Conservation (phyloP, 2,329 filamentous ascomycete species). For the Fusarium fracticaudum region DNA sequence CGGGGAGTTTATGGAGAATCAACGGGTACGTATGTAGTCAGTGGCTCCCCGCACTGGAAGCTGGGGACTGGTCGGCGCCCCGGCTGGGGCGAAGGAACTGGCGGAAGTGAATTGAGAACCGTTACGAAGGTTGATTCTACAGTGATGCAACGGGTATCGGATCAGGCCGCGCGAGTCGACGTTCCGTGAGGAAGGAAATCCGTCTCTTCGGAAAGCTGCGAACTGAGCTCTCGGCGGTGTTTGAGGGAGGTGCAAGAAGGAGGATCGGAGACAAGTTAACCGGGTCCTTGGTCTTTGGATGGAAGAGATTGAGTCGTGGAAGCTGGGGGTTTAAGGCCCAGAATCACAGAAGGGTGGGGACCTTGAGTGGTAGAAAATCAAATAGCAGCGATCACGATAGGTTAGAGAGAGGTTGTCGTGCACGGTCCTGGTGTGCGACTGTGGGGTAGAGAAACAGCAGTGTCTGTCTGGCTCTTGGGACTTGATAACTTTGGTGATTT, state of each 20-base stretch:
- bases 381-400: conserved; percentile 40
- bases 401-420: conserved; percentile 33
- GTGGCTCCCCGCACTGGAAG: conserved; percentile 43
- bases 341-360: conserved; percentile 34
- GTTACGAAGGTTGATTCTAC: conserved; percentile 1
- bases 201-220: neutral
- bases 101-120: conserved; percentile 19
- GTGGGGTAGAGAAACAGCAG: conserved; percentile 42
- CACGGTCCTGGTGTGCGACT: conserved; percentile 39
- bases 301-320: conserved; percentile 39
- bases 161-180: neutral
- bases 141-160: conserved; percentile 6
- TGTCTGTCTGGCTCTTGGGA: neutral
- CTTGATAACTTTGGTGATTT: neutral
- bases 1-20: conserved; percentile 37
- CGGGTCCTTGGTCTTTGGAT: conserved; percentile 25
- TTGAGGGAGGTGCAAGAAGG: conserved; percentile 28
- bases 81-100: conserved; percentile 26
- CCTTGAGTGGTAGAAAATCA: conserved; percentile 26
- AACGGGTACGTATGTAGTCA: conserved; percentile 38
- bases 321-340: conserved; percentile 42
- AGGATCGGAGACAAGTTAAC: conserved; percentile 29
- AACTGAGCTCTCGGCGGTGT: conserved; percentile 12
- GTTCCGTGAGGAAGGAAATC: conserved; percentile 7
- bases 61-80: conserved; percentile 36